phyloP scores from a whole-genome alignment of 1,284 basidiomycete genomes.

The Meira nashicola region DNA sequence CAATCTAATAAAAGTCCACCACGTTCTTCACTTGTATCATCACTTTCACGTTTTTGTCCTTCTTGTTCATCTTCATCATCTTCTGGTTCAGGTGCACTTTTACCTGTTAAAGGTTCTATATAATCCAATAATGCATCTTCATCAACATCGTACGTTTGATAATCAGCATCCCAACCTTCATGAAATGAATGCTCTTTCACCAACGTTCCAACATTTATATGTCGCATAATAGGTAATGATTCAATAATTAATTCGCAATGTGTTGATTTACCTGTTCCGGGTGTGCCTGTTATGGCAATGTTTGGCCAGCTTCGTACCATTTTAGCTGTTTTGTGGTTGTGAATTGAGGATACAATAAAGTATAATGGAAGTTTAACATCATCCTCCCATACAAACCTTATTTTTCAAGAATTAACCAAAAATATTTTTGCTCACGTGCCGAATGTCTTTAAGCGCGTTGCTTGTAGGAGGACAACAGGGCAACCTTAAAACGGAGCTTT shows the following conservation, averaged over 20 bases:
- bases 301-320: conserved; percentile 60
- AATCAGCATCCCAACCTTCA: conserved; percentile 83
- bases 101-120: conserved; percentile 39
- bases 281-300: conserved; percentile 87
- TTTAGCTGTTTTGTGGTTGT: background rate
- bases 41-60: background rate
- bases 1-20: conserved; percentile 85
- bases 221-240: conserved; percentile 46
- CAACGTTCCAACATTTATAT: conserved; percentile 83
- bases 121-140: conserved; percentile 63
- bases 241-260: conserved; percentile 60
- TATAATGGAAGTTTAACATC: too few species aligned
- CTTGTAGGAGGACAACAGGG: too few species aligned
- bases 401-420: too few species aligned
- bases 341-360: too few species aligned
- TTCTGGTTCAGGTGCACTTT: conserved; percentile 36
- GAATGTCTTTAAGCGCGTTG: too few species aligned
- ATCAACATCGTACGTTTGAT: conserved; percentile 89
- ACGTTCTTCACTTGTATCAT: conserved; percentile 20
- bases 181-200: conserved; percentile 80
- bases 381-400: too few species aligned
- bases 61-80: conserved; percentile 22
- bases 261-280: conserved; percentile 79
- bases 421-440: too few species aligned
- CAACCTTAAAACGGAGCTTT: too few species aligned